phyloP scores from a whole-genome alignment of 1,284 basidiomycete species.

The Cronartium quercuum region DNA sequence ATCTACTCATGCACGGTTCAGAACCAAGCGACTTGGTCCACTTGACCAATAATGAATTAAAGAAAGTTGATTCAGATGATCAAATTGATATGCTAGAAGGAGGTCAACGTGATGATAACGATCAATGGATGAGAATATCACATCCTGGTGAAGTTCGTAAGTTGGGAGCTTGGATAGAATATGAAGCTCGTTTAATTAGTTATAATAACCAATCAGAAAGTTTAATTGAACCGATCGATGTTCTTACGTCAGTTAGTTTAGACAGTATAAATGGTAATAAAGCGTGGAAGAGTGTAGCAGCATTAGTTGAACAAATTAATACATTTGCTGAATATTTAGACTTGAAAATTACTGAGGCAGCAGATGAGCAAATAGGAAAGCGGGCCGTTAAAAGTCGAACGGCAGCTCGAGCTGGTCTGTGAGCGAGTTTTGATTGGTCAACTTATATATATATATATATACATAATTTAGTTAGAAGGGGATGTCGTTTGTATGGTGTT shows the following conservation, averaged over 20 bases:
- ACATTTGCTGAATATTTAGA: slow-evolving; percentile 29
- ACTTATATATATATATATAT: too few species aligned
- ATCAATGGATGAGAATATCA: slow-evolving; percentile 36
- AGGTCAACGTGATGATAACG: slow-evolving; percentile 12
- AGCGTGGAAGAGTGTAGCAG: neutral
- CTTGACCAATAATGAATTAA: slow-evolving; percentile 6
- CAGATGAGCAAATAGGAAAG: neutral
- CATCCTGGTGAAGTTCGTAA: slow-evolving; percentile 24
- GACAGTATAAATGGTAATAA: neutral
- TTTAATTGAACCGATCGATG: neutral
- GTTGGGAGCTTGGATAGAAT: slow-evolving; percentile 38
- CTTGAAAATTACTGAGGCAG: slow-evolving; percentile 19
- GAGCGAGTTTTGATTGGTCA: too few species aligned
- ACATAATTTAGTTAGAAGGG: too few species aligned
- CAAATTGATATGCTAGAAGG: slow-evolving; percentile 22
- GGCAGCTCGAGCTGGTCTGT: too few species aligned
- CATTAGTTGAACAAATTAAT: slow-evolving; percentile 22
- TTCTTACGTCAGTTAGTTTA: neutral
- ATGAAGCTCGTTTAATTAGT: slow-evolving; percentile 35
- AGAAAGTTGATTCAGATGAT: slow-evolving; percentile 4
- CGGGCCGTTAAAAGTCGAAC: neutral
- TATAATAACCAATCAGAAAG: neutral
- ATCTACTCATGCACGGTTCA: slow-evolving; percentile 33
- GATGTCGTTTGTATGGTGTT: too few species aligned
- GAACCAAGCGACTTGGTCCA: slow-evolving; percentile 12